phyloP scores from a whole-genome alignment of 1,284 basidiomycete species.

The Sanghuangporus weigelae region DNA sequence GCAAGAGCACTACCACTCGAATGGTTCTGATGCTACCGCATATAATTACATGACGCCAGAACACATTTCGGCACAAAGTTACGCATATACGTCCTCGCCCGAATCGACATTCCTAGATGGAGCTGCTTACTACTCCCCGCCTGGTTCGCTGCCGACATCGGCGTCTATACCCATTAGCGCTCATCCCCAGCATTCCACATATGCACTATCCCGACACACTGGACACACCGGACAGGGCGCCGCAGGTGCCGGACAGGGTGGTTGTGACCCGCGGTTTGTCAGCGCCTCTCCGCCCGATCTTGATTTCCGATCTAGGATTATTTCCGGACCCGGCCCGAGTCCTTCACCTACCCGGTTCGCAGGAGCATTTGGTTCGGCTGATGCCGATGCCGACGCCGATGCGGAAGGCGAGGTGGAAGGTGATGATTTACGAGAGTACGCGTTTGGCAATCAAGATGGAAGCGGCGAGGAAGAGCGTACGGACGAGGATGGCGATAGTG shows the following conservation, averaged over 20 bases:
- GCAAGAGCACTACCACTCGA: constrained; percentile 11
- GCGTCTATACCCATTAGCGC: constrained; percentile 9
- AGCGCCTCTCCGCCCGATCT: constrained; percentile 17
- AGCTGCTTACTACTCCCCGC: constrained; percentile 14
- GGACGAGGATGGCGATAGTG: constrained; percentile 13
- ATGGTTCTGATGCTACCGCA: background rate
- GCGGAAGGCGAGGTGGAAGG: constrained; percentile 6
- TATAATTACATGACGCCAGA: constrained; percentile 5
- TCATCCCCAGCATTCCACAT: constrained; percentile 1
- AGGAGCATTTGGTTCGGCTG: constrained; percentile 13
- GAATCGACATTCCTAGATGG: constrained; percentile 14
- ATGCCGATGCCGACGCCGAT: constrained; percentile 5
- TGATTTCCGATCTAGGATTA: constrained; percentile 2
- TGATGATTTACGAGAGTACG: constrained; percentile 6
- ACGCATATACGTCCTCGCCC: constrained; percentile 12
- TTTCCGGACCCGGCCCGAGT: background rate
- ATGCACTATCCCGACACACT: background rate
- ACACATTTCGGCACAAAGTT: constrained; percentile 8
- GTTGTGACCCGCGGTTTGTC: constrained; percentile 18
- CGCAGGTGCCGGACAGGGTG: constrained; percentile 6
- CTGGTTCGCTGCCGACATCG: constrained; percentile 1
- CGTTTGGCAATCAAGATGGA: background rate
- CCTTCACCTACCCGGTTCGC: background rate
- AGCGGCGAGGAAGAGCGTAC: constrained; percentile 5
- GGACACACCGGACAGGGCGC: background rate